A percentile compares a stretch with the other conserved stretches of the same genome.
These are phyloP conservation scores for Fusarium annulatum DNA, from an alignment of 2,329 filamentous ascomycete genomes.

Conservation along the genomic window DNA sequence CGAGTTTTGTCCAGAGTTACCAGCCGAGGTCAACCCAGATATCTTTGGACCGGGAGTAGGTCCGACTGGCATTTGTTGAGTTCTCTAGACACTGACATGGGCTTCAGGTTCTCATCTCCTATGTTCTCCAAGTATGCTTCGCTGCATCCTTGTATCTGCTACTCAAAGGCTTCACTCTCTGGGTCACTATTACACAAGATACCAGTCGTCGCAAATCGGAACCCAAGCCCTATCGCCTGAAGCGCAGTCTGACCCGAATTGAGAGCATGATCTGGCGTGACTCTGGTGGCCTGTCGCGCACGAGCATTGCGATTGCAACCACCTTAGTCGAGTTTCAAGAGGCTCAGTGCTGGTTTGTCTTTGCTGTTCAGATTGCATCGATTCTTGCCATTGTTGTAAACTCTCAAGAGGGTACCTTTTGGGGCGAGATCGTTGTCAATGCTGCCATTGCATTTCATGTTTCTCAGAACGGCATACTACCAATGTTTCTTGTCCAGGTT, in stretches of 20 bases:
- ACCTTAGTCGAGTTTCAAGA: constrained; percentile 56
- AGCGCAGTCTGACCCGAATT: constrained; percentile 50
- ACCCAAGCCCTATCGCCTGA: constrained; percentile 39
- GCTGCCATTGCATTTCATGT: constrained; percentile 53
- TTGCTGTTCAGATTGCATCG: constrained; percentile 54
- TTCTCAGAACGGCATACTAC: constrained; percentile 52
- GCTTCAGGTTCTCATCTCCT: constrained; percentile 53
- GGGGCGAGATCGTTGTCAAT: constrained; percentile 54
- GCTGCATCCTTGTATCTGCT: constrained; percentile 49
- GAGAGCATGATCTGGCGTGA: constrained; percentile 53
- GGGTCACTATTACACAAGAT: constrained; percentile 49
- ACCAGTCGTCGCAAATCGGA: constrained; percentile 31
- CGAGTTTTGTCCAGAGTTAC: constrained; percentile 51
- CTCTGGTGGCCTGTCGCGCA: constrained; percentile 51
- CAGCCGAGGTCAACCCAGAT: constrained; percentile 53
- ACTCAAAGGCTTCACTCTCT: constrained; percentile 51
- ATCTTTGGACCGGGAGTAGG: constrained; percentile 55
- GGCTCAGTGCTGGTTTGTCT: constrained; percentile 54
- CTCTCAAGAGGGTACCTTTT: constrained; percentile 54
- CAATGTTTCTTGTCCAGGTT: constrained; percentile 53
- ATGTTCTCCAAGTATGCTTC: constrained; percentile 53
- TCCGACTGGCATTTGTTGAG: not conserved
- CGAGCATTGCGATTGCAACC: constrained; percentile 53
- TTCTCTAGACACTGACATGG: constrained; percentile 10
- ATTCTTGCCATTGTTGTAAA: constrained; percentile 56